Base-by-base conservation (phyloP, 768 basidiomycete species). In the Trametes cingulata region DNA sequence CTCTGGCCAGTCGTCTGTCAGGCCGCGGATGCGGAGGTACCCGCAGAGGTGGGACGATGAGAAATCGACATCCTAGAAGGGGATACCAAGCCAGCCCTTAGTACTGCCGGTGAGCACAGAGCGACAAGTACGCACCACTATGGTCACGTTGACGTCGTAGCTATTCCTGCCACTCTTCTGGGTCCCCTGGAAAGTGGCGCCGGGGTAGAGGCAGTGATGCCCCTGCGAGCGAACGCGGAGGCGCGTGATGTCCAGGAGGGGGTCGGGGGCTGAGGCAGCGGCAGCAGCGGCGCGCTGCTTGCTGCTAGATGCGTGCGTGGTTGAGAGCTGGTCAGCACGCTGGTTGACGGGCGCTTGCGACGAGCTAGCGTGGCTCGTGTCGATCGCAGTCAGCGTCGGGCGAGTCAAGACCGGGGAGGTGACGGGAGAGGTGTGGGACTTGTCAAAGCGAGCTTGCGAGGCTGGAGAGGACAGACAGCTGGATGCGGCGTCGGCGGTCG, bases 1-100 rank as follows among this genome's bases (percentile, higher is more conserved):
- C 72, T 95, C 91, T 15, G 95, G 95, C 84, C 93, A 95, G 68
- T 96, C 91, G 65, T 95, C 87, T 40, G 95, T 98, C 51, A 98
- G 77, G 27, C 93, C 93, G 17, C 89, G 88, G 71, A 98, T 98
- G 60, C 90, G 87, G 40, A 98, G 86, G 72, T 95, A 96, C 20
- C 96, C 96, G 66, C 89, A 93, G 15, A 98, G 79, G 62, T 86
- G 89, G 0, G 95, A 94, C 14, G 87, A 85, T 2, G 86, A 75
- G 67, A 97, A 90, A 72, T 96, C 91, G 67, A 97, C 93, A 65
- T 96, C 92, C 93, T 95, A 29, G 46, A 65, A 50, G 67, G 62
- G 43, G 29, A 48, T 35, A 36, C 33, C 10, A 40, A 22, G 59
- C 57, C 55, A 39, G 40, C 14, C 7, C 17, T 54, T 24, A 60